A percentile compares a stretch with the other conserved stretches of the same genome.
Evolutionary conservation across 108 stramenopile genomes (phyloP).

Genomic region (Cyclotella baltica): DNA sequence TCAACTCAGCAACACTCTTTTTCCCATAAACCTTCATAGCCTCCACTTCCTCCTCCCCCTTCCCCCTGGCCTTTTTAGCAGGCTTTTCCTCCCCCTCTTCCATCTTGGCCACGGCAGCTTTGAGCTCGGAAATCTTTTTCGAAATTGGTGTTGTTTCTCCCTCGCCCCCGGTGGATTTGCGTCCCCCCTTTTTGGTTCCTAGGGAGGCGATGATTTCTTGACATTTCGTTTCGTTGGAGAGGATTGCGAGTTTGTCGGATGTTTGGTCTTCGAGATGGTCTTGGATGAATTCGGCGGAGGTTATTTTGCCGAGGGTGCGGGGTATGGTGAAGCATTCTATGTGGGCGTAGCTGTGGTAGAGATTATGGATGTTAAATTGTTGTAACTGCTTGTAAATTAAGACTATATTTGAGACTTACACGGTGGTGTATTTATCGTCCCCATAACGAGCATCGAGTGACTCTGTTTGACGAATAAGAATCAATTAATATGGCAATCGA

Average conservation of each 20-base stretch:
- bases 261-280: constrained; percentile 58
- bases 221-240: constrained; percentile 27
- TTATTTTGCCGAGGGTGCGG: constrained; percentile 45
- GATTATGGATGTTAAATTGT: background rate
- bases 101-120: constrained; percentile 11
- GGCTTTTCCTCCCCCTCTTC: constrained; percentile 49
- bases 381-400: background rate
- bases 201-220: constrained; percentile 45
- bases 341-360: constrained; percentile 37
- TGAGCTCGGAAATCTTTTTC: constrained; percentile 31
- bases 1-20: constrained; percentile 64
- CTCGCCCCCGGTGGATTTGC: constrained; percentile 26
- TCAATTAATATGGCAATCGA: background rate
- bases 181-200: constrained; percentile 23
- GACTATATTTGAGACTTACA: background rate
- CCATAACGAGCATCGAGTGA: background rate
- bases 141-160: constrained; percentile 17
- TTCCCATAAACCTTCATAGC: constrained; percentile 53
- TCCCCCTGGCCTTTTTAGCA: constrained; percentile 57
- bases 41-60: constrained; percentile 18
- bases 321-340: constrained; percentile 67
- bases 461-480: background rate
- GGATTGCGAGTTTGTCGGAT: constrained; percentile 42
- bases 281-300: constrained; percentile 55
- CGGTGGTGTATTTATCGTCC: background rate